Base-by-base conservation (phyloP, 176 grass and related monocot species). In the maize (Zea mays) region DNA sequence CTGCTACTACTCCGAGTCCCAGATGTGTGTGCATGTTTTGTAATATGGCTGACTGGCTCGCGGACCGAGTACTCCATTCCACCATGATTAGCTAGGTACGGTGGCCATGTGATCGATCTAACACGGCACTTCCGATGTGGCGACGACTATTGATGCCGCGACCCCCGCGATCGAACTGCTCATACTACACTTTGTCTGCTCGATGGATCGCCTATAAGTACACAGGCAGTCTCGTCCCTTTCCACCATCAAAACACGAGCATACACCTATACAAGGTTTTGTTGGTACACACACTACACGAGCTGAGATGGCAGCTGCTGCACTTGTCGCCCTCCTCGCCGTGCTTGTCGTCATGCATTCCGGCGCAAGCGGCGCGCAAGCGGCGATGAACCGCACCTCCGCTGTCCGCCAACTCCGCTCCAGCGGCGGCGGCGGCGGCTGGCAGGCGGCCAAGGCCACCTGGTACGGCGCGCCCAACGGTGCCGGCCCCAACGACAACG, bases 401-500 rank as follows among this genome's bases (percentile, higher is more conserved):
- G 82, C 48, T 14, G 65, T 7, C 34, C 58, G 74, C 38, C 49
- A 82, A 34, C 36, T 37, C 33, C 48, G 72, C 67, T 64, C 37
- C 46, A 6, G 17, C 65, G 51, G 19, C 14, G 41, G 72, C 67
- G 69, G 43, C 46, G 16, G 17, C 65, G 51, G 19, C 14, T 87
- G 79, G 85, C 73, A 71, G 19, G 0, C 12, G 1, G 85, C 85
- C 41, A 78, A 66, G 66, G 90, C 90, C 27, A 92, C 90, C 65
- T 92, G 90, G 90, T 92, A 92, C 50, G 90, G 90, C 20, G 63
- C 65, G 10, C 86, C 90, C 33, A 68, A 36, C 33, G 90, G 90
- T 64, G 86, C 86, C 45, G 90, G 90, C 2, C 84, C 86, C 17
- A 16, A 73, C 5, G 90, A 88, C 78, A 92, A 80, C 46, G 85